phyloP scores from a whole-genome alignment of 768 basidiomycete species.

The Tricholoma matsutake region DNA sequence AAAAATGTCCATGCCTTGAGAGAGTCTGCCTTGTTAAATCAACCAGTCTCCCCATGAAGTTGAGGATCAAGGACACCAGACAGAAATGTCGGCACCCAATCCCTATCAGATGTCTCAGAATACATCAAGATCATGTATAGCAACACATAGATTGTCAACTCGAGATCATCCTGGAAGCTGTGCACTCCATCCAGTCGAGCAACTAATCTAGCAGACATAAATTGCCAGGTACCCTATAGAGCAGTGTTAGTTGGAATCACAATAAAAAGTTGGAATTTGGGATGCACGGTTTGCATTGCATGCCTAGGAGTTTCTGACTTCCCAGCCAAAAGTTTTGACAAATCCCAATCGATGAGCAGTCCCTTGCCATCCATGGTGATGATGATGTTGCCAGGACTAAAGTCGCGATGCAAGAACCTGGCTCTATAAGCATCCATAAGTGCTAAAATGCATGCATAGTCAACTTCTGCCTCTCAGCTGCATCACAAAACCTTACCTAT shows the following conservation, averaged over 20 bases:
- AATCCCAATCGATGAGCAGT: neutral
- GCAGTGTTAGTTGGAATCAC: too few relatives aligned
- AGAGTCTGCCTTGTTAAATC: neutral
- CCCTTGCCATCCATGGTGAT: neutral
- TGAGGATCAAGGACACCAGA: neutral
- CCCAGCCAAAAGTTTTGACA: neutral
- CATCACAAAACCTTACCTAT: neutral
- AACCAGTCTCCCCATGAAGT: neutral
- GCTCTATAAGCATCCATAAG: neutral
- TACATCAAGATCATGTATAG: too few relatives aligned
- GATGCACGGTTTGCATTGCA: neutral
- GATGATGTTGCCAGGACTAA: too few relatives aligned
- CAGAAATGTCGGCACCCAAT: neutral
- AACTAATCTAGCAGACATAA: too few relatives aligned
- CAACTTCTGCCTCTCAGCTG: neutral
- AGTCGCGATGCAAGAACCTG: neutral
- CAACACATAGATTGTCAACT: too few relatives aligned
- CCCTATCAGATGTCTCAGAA: too few relatives aligned
- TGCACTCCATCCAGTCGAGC: too few relatives aligned
- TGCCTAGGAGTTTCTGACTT: neutral
- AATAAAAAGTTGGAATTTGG: neutral
- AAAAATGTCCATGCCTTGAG: neutral
- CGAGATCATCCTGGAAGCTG: too few relatives aligned
- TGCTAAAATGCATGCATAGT: neutral
- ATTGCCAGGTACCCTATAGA: too few relatives aligned